phyloP scores from a whole-genome alignment of 495 filamentous ascomycete species.

The Annulohypoxylon bovei region DNA sequence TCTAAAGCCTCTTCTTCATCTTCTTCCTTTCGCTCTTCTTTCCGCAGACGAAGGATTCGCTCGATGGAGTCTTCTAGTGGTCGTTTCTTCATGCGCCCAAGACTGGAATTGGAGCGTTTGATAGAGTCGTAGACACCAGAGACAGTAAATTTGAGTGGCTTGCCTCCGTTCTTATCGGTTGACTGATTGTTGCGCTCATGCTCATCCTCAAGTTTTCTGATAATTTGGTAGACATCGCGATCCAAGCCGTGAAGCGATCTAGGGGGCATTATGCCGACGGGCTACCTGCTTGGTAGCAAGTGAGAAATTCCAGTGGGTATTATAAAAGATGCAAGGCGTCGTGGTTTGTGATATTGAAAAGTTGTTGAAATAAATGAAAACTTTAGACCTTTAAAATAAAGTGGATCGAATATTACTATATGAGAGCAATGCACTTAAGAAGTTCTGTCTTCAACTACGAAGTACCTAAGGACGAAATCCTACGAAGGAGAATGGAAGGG shows the following conservation, averaged over 20 bases:
- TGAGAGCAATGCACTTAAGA: conserved; percentile 7
- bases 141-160: conserved; percentile 60
- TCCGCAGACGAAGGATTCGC: conserved; percentile 78
- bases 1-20: conserved; percentile 71
- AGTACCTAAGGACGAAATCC: not conserved
- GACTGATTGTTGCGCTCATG: conserved; percentile 53
- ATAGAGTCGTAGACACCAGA: conserved; percentile 77
- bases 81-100: conserved; percentile 82
- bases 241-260: conserved; percentile 48
- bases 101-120: conserved; percentile 82
- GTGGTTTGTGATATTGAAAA: not conserved
- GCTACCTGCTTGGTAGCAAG: not conserved
- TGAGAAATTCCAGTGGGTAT: not conserved
- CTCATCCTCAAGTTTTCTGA: conserved; percentile 76
- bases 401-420: conserved; percentile 1
- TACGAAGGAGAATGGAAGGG: not conserved
- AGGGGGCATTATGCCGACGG: conserved; percentile 29
- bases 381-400: conserved; percentile 13
- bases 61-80: conserved; percentile 87
- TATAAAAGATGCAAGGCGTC: not conserved
- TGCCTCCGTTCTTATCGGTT: conserved; percentile 39
- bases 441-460: not conserved
- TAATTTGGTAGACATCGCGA: conserved; percentile 72
- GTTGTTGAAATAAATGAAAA: not conserved
- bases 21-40: conserved; percentile 67